Evolutionary conservation across 208 protist species (phyloP).

Genomic region (Trypanosomatidae sp.): DNA sequence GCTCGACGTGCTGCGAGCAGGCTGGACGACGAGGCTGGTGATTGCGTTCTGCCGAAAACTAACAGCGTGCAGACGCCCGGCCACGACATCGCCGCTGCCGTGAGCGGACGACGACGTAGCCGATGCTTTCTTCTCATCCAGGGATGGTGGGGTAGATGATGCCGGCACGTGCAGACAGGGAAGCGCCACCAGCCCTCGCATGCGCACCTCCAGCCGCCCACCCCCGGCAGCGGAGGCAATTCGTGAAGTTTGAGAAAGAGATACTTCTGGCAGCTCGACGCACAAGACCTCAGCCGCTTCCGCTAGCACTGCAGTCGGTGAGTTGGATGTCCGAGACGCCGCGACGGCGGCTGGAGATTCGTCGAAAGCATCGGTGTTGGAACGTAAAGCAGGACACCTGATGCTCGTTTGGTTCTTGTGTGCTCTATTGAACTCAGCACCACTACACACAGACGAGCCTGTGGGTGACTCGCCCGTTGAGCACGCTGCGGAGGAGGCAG

Average conservation of each 20-base stretch:
- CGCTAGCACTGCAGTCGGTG: not conserved
- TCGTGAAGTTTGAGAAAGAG: not conserved
- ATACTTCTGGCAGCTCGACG: not conserved
- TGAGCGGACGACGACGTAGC: slow-evolving; percentile 14
- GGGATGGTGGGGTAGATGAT: not conserved
- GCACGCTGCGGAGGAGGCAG: not conserved
- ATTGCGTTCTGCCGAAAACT: slow-evolving; percentile 49
- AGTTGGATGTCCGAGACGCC: not conserved
- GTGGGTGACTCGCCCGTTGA: not conserved
- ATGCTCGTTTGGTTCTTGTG: not conserved
- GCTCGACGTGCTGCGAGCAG: not conserved
- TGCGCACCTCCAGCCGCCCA: slow-evolving; percentile 26
- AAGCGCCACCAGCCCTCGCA: slow-evolving; percentile 24
- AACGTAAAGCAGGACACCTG: not conserved
- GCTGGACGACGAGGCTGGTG: slow-evolving; percentile 15
- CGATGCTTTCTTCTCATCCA: not conserved
- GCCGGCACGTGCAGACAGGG: slow-evolving; percentile 44
- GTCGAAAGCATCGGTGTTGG: not conserved
- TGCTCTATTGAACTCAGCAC: not conserved
- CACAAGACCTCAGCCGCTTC: slow-evolving; percentile 1
- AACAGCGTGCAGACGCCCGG: slow-evolving; percentile 27
- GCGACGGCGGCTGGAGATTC: not conserved
- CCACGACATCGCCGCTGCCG: slow-evolving; percentile 34
- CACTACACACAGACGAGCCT: not conserved
- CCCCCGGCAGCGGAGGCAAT: not conserved